Evolutionary conservation across 208 protist genomes (phyloP).

Genomic region (Trypanosoma boissoni): DNA sequence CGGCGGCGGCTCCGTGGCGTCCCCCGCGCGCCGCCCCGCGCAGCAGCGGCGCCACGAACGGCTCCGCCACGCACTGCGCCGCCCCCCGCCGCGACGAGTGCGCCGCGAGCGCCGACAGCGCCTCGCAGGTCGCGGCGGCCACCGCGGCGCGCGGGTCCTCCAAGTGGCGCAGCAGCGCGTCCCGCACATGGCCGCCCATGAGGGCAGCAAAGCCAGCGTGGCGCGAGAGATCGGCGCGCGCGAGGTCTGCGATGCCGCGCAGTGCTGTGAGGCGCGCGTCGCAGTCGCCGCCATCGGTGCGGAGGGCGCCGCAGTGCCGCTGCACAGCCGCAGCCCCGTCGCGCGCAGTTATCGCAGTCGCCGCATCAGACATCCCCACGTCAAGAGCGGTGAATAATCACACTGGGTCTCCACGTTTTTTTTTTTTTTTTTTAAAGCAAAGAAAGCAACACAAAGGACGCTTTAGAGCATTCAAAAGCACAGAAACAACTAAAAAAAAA

Average conservation of each 20-base stretch:
- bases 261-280: constrained; percentile 28
- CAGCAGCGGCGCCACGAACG: constrained; percentile 49
- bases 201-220: constrained; percentile 28
- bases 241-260: constrained; percentile 25
- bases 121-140: constrained; percentile 19
- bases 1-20: too few species aligned
- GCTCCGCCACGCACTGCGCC: constrained; percentile 24
- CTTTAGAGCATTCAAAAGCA: background rate
- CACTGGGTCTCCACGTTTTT: too few species aligned
- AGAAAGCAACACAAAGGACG: background rate
- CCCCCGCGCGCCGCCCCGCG: constrained; percentile 32
- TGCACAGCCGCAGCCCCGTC: too few species aligned
- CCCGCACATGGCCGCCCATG: constrained; percentile 38
- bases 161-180: constrained; percentile 40
- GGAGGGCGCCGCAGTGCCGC: too few species aligned
- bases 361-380: too few species aligned
- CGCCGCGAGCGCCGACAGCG: constrained; percentile 22
- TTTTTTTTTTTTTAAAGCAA: background rate
- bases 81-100: constrained; percentile 17
- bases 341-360: too few species aligned
- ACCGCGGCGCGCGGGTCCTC: constrained; percentile 38
- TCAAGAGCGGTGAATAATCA: too few species aligned
- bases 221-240: constrained; percentile 28
- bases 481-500: background rate
- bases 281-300: constrained; percentile 36